Evolutionary conservation across 75 land plant species (phyloP).

Genomic region (Selaginella tamariscina): DNA sequence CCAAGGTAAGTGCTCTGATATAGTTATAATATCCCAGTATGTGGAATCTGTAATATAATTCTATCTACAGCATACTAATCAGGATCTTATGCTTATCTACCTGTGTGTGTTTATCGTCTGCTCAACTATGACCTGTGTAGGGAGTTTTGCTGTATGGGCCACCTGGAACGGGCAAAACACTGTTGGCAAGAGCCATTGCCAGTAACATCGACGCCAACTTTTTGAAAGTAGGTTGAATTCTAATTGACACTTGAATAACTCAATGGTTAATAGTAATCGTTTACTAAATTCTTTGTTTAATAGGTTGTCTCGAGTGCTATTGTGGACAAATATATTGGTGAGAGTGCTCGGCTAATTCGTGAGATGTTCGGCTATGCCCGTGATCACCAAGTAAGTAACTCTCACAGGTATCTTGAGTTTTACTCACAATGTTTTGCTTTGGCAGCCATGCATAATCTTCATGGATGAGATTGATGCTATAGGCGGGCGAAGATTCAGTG

Average conservation of each 20-base stretch:
- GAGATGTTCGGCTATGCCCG: slow-evolving; percentile 91
- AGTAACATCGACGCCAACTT: slow-evolving; percentile 96
- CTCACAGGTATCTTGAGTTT: no score
- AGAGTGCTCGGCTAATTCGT: slow-evolving; percentile 69
- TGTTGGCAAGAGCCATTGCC: slow-evolving; percentile 92
- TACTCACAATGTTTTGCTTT: not conserved
- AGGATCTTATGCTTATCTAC: not conserved
- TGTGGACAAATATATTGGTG: slow-evolving; percentile 58
- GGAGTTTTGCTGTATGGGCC: slow-evolving; percentile 95
- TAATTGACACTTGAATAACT: not conserved
- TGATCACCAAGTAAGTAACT: slow-evolving; percentile 61
- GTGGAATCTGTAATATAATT: no score
- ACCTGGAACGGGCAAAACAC: slow-evolving; percentile 93
- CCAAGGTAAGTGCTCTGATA: slow-evolving; percentile 39
- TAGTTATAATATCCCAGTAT: no score
- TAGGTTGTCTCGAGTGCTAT: slow-evolving; percentile 4
- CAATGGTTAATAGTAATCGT: not conserved
- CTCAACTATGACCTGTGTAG: slow-evolving; percentile 30
- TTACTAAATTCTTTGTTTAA: not conserved
- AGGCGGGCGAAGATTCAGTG: slow-evolving; percentile 89
- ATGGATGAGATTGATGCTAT: slow-evolving; percentile 98
- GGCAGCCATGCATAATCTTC: slow-evolving; percentile 82
- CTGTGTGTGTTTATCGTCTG: not conserved
- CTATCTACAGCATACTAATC: no score
- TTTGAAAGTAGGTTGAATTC: slow-evolving; percentile 40